Conservation (phyloP, 495 filamentous ascomycete species). For the Neurospora sp. region DNA sequence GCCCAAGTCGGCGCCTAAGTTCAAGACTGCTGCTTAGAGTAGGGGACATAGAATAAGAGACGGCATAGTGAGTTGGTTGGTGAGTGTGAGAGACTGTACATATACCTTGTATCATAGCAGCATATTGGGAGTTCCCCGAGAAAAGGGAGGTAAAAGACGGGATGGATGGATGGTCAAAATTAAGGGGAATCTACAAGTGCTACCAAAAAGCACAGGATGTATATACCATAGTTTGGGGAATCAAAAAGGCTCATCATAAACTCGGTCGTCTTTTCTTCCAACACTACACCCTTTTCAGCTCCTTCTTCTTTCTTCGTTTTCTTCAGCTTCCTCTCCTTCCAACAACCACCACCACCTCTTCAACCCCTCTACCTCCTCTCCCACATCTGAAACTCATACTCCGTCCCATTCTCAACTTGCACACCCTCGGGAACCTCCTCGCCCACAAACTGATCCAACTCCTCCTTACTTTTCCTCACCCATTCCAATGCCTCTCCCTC, state of each 20-base stretch:
- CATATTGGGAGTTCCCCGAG: neutral
- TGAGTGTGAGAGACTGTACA: neutral
- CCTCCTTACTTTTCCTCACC: constrained; percentile 36
- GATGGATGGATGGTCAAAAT: neutral
- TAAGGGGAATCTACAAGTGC: neutral
- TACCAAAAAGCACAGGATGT: neutral
- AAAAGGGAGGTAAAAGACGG: neutral
- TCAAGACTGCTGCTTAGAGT: neutral
- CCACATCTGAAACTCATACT: constrained; percentile 60
- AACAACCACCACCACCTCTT: neutral
- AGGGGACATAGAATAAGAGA: neutral
- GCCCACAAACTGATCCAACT: constrained; percentile 46
- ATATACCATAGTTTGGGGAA: neutral
- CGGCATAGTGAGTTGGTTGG: neutral
- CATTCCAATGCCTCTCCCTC: constrained; percentile 24
- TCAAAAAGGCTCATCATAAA: neutral
- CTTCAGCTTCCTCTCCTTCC: neutral
- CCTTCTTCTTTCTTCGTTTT: too few relatives aligned
- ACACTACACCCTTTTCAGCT: constrained; percentile 22
- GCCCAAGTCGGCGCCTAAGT: neutral
- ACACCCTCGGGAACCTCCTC: constrained; percentile 43
- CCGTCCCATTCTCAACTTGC: constrained; percentile 46
- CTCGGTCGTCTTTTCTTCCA: constrained; percentile 32
- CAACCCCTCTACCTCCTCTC: constrained; percentile 28
- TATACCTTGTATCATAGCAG: neutral